These are phyloP conservation scores for Fusarium sp. DNA, from an alignment of 2,329 filamentous ascomycete genomes.

Conservation along the genomic window DNA sequence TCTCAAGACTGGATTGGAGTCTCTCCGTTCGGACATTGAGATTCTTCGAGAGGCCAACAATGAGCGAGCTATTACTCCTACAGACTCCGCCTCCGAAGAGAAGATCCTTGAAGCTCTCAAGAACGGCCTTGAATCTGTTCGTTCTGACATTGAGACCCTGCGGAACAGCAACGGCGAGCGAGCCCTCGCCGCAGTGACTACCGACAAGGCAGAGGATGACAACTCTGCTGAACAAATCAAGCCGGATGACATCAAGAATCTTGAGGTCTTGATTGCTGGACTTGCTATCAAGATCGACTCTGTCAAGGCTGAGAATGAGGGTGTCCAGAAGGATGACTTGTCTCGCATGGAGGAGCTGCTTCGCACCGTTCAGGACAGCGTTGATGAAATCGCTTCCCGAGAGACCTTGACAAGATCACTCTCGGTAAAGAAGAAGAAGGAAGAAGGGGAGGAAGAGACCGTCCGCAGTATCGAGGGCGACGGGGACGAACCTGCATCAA, in stretches of 20 bases:
- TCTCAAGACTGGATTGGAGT: constrained; percentile 81
- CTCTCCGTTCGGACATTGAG: constrained; percentile 78
- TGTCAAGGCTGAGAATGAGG: constrained; percentile 53
- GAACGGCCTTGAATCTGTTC: constrained; percentile 79
- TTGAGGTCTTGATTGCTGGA: constrained; percentile 86
- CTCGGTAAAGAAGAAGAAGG: constrained; percentile 37
- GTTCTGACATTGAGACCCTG: constrained; percentile 80
- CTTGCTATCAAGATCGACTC: constrained; percentile 85
- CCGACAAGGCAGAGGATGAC: constrained; percentile 42
- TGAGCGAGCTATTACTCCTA: constrained; percentile 63
- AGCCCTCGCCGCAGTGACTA: constrained; percentile 61
- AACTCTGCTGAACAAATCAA: constrained; percentile 66
- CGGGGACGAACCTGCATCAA: constrained; percentile 57
- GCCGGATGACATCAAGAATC: constrained; percentile 83
- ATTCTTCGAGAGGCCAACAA: constrained; percentile 77
- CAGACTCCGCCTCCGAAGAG: constrained; percentile 63
- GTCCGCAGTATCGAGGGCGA: constrained; percentile 24
- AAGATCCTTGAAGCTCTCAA: constrained; percentile 89
- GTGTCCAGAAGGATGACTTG: constrained; percentile 67
- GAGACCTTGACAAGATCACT: constrained; percentile 43
- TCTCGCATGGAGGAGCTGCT: constrained; percentile 66
- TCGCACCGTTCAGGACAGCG: constrained; percentile 63
- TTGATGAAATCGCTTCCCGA: constrained; percentile 59
- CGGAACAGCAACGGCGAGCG: constrained; percentile 65
- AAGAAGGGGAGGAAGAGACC: constrained; percentile 35